Evolutionary conservation across 768 basidiomycete genomes (phyloP).

Genomic region (Tephrocybe sp.): DNA sequence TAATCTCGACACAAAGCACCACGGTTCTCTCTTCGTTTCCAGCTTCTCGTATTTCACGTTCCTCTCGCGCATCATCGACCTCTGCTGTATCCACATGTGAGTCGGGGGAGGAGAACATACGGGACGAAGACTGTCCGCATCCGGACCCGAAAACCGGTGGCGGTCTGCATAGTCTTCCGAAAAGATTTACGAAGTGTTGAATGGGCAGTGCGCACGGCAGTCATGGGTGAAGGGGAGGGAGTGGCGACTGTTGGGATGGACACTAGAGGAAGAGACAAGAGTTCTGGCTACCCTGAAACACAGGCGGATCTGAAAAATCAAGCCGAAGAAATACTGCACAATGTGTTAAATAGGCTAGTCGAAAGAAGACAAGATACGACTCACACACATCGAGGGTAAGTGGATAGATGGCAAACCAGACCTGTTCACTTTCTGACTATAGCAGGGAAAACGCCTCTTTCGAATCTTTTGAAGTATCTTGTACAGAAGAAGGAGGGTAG

Average conservation of each 20-base stretch:
- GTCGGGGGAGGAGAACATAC: slow-evolving; percentile 67
- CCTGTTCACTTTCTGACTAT: too few species aligned
- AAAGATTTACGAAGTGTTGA: slow-evolving; percentile 84
- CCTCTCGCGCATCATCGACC: slow-evolving; percentile 42
- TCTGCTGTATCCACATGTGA: slow-evolving; percentile 25
- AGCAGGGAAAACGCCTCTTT: too few species aligned
- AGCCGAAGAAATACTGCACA: too few species aligned
- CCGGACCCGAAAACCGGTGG: slow-evolving; percentile 83
- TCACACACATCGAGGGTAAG: too few species aligned
- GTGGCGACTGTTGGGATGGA: slow-evolving; percentile 38
- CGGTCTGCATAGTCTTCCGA: slow-evolving; percentile 72
- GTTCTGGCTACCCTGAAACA: slow-evolving; percentile 61
- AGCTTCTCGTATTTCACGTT: slow-evolving; percentile 60
- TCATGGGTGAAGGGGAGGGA: slow-evolving; percentile 50
- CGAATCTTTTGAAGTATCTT: too few species aligned
- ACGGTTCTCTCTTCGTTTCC: slow-evolving; percentile 80
- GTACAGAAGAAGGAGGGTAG: too few species aligned
- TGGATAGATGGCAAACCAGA: too few species aligned
- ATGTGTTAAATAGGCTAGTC: too few species aligned
- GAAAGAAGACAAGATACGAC: too few species aligned
- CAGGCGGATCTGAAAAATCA: too few species aligned
- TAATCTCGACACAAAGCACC: slow-evolving; percentile 88
- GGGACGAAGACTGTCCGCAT: slow-evolving; percentile 96
- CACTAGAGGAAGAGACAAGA: slow-evolving; percentile 60
- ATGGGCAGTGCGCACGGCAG: slow-evolving; percentile 44